Conservation (phyloP, 805 yeast genomes). For the Sugiyamaella mastotermitis region DNA sequence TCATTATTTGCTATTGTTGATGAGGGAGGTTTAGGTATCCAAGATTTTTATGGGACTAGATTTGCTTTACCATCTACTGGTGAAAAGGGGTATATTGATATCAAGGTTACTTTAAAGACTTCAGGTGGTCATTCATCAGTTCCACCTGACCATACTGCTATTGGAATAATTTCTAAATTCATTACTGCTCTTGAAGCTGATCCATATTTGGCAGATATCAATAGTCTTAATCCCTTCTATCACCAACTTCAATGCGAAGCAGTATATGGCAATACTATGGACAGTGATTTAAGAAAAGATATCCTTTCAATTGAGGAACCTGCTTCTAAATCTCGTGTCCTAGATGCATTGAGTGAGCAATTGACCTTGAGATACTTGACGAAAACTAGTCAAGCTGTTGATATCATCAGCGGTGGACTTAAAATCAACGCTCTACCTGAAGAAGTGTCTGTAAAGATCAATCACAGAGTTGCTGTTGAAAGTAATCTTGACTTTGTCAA, state of each 20-base stretch:
- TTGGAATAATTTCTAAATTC: constrained; percentile 65
- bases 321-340: constrained; percentile 14
- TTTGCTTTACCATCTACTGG: constrained; percentile 52
- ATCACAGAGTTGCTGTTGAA: constrained; percentile 61
- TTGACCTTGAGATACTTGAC: constrained; percentile 27
- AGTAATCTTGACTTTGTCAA: constrained; percentile 40
- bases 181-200: constrained; percentile 50
- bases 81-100: constrained; percentile 56
- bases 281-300: constrained; percentile 20
- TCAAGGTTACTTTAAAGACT: constrained; percentile 44
- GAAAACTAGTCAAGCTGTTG: constrained; percentile 63
- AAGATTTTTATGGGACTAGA: constrained; percentile 38
- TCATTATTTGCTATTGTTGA: constrained; percentile 60
- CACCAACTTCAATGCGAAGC: constrained; percentile 59
- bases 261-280: constrained; percentile 31
- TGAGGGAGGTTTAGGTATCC: constrained; percentile 49
- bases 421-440: constrained; percentile 78
- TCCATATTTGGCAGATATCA: constrained; percentile 44
- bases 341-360: constrained; percentile 3
- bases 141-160: constrained; percentile 79
- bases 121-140: constrained; percentile 77
- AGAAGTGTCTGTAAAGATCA: constrained; percentile 44
- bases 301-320: constrained; percentile 13
- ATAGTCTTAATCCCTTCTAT: constrained; percentile 54
- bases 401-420: constrained; percentile 63